These are phyloP conservation scores for Eucalyptus albens DNA, from an alignment of 345 rosid species.

Conservation along the genomic window DNA sequence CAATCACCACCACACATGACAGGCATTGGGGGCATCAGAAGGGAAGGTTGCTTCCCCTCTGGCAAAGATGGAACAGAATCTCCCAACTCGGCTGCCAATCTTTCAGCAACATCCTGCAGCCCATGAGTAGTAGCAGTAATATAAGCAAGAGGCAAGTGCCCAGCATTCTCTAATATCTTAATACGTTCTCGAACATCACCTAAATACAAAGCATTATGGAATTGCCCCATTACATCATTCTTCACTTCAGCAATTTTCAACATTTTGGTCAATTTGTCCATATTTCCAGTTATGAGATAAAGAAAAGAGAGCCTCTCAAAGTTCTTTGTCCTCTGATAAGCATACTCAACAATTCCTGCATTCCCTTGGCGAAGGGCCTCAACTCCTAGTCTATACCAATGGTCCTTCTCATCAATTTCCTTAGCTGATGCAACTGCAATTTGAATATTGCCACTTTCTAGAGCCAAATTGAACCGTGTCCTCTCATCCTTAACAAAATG, in stretches of 20 bases:
- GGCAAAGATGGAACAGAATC: constrained; percentile 64
- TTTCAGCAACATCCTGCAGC: constrained; percentile 56
- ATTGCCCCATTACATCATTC: constrained; percentile 94
- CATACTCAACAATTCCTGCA: constrained; percentile 84
- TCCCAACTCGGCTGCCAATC: constrained; percentile 62
- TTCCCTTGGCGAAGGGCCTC: constrained; percentile 99
- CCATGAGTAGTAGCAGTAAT: constrained; percentile 80
- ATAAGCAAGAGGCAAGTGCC: constrained; percentile 87
- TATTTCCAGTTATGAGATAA: constrained; percentile 79
- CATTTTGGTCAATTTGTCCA: constrained; percentile 82
- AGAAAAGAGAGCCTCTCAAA: constrained; percentile 94
- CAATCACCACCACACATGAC: constrained; percentile 81
- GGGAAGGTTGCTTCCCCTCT: constrained; percentile 56
- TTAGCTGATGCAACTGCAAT: constrained; percentile 96
- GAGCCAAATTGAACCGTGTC: constrained; percentile 85
- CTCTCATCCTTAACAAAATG: constrained; percentile 96
- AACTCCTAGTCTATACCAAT: constrained; percentile 88
- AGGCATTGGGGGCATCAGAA: constrained; percentile 75
- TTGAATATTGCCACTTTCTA: constrained; percentile 93
- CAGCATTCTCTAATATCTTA: constrained; percentile 79
- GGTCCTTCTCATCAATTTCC: constrained; percentile 90
- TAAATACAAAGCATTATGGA: constrained; percentile 82
- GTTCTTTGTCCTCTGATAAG: constrained; percentile 94
- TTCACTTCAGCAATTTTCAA: constrained; percentile 90
- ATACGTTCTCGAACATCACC: constrained; percentile 90